A percentile compares a stretch with the other conserved stretches of the same genome.
Conservation (phyloP, 176 grass and related monocot genomes). For the Miscanthus lutarioriparius region DNA sequence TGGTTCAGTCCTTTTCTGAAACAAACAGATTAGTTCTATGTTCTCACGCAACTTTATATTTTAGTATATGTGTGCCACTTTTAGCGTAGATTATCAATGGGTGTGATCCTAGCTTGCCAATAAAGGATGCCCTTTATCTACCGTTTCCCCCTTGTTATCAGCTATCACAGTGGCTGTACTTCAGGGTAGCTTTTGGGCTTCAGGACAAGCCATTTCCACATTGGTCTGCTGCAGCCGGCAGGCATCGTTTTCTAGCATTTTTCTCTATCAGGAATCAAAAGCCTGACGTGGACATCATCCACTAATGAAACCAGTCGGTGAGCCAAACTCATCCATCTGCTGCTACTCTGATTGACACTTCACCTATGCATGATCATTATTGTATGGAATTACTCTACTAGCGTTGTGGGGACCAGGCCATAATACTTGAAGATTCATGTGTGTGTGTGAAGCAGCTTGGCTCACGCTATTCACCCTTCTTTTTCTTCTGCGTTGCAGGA, state of each 20-base stretch:
- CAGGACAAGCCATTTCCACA: background rate
- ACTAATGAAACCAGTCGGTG: background rate
- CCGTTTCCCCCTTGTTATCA: background rate
- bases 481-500: slow-evolving; percentile 6
- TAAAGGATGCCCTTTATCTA: background rate
- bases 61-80: background rate
- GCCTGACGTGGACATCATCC: slow-evolving; percentile 5
- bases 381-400: background rate
- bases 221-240: background rate
- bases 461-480: slow-evolving; percentile 10
- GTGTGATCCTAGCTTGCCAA: background rate
- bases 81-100: background rate
- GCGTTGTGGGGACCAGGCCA: background rate
- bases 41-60: background rate
- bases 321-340: slow-evolving; percentile 5
- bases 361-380: background rate
- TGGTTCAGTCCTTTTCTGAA: background rate
- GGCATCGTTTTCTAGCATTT: slow-evolving; percentile 22
- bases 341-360: slow-evolving; percentile 10
- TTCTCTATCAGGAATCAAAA: slow-evolving; percentile 1
- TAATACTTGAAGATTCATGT: background rate
- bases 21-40: background rate
- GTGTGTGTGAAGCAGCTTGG: background rate
- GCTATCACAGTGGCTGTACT: background rate
- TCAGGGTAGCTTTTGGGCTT: background rate